Evolutionary conservation across 805 yeast species (phyloP).

Genomic region (Starmerella stigmatis): DNA sequence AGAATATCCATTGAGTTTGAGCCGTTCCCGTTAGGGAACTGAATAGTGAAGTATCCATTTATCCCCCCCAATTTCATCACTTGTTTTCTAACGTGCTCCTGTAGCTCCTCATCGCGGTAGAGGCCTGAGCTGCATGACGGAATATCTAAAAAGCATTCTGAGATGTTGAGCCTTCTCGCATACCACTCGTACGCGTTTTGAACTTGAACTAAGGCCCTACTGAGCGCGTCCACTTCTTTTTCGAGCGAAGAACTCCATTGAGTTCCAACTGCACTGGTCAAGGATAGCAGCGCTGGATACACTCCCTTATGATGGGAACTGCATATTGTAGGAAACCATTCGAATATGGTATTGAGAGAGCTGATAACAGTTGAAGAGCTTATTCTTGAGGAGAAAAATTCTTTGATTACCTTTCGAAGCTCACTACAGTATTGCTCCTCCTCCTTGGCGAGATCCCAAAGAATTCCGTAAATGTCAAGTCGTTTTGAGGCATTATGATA

Average conservation of each 20-base stretch:
- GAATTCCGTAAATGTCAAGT: not conserved
- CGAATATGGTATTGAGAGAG: slow-evolving; percentile 6
- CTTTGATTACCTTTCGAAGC: slow-evolving; percentile 2
- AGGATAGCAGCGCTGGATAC: not conserved
- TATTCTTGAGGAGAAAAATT: slow-evolving; percentile 5
- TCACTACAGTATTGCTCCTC: slow-evolving; percentile 9
- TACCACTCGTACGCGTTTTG: slow-evolving; percentile 6
- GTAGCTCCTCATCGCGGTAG: slow-evolving; percentile 9
- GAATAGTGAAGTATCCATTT: not conserved
- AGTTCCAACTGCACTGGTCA: not conserved
- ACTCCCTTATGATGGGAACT: slow-evolving; percentile 7
- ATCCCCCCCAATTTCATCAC: not conserved
- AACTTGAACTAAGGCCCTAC: slow-evolving; percentile 1
- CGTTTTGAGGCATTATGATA: not conserved
- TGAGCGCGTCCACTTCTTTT: not conserved
- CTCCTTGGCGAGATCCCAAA: slow-evolving; percentile 3
- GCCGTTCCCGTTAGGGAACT: not conserved
- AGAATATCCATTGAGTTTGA: not conserved
- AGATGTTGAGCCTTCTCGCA: slow-evolving; percentile 3
- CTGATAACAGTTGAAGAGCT: not conserved
- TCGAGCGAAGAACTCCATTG: not conserved
- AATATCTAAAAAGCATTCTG: slow-evolving; percentile 10
- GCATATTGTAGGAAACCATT: slow-evolving; percentile 12
- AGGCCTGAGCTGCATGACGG: not conserved
- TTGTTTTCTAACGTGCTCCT: not conserved